Evolutionary conservation across 2,329 filamentous ascomycete species (phyloP), one percentile per base, ranked within the genome.

Genomic region (Colletotrichum sansevieriae): DNA sequence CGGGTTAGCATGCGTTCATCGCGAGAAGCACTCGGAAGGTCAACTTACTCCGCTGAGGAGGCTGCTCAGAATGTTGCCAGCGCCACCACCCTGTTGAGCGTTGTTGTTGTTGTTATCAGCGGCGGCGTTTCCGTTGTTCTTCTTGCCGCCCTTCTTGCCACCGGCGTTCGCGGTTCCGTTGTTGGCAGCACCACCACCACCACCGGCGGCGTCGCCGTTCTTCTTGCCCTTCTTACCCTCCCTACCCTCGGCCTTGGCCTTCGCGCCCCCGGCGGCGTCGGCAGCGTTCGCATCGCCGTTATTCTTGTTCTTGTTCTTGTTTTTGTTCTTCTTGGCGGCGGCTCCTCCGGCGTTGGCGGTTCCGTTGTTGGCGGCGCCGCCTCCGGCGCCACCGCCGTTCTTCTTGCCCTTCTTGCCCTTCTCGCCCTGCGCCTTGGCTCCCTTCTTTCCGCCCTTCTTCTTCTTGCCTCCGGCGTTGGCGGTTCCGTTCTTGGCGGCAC

Each of bases 401-500:
- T 66, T 61, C 7, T 35, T 51, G 43, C 54, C 55, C 33, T 63
- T 54, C 56, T 66, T 61, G 8, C 33, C 41, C 44, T 64, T 62
- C 64, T 63, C 56, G 13, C 20, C 63, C 39, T 55, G 20, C 1
- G 15, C 49, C 60, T 68, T 68, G 37, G 11, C 59, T 3, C 56
- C 41, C 41, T 46, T 29, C 7, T 25, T 47, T 15, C 35, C 47
- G 51, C 12, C 59, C 5, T 22, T 18, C 18, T 37, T 41, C 20
- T 37, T 41, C 20, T 33, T 47, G 3, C 41, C 65, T 3, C 49
- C 63, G 12, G 66, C 67, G 10, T 56, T 46, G 25, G 67, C 63
- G 5, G 67, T 70, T 29, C 63, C 67, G 51, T 70, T 71, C 15
- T 65, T 65, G 13, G 65, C 65, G 9, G 60, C 63, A 11, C 58